Evolutionary conservation across 768 basidiomycete genomes (phyloP).

Genomic region (Lentinula boryana): DNA sequence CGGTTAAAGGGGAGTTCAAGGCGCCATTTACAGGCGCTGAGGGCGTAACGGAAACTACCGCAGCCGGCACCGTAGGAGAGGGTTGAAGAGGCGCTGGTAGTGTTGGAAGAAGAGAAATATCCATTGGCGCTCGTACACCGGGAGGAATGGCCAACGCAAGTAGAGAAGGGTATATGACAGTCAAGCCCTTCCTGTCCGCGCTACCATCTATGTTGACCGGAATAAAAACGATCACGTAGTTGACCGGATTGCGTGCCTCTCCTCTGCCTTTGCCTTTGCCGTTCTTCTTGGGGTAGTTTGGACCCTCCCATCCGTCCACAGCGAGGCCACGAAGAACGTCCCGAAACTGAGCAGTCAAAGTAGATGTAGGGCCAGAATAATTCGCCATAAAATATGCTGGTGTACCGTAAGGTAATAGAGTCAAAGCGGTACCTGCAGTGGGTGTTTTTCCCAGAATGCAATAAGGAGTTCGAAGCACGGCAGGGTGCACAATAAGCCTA

Average conservation of each 20-base stretch:
- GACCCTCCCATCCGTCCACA: constrained; percentile 43
- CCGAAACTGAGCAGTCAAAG: constrained; percentile 56
- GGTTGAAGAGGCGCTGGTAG: constrained; percentile 3
- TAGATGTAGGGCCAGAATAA: constrained; percentile 65
- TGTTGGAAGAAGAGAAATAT: constrained; percentile 6
- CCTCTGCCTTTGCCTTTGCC: constrained; percentile 8
- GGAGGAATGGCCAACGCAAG: constrained; percentile 44
- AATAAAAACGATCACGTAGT: constrained; percentile 68
- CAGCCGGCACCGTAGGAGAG: constrained; percentile 7
- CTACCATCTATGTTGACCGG: constrained; percentile 64
- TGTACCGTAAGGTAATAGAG: constrained; percentile 61
- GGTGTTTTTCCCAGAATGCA: constrained; percentile 46
- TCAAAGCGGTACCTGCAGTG: constrained; percentile 59
- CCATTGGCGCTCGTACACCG: constrained; percentile 15
- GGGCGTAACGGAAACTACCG: neutral
- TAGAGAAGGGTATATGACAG: constrained; percentile 64
- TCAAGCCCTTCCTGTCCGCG: constrained; percentile 74
- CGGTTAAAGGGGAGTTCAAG: constrained; percentile 5
- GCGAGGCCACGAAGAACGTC: constrained; percentile 61
- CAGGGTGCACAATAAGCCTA: constrained; percentile 61
- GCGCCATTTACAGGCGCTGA: neutral
- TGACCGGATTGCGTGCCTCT: constrained; percentile 14
- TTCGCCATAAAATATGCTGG: constrained; percentile 69
- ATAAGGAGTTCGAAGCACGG: constrained; percentile 52
- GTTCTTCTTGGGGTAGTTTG: constrained; percentile 13